Evolutionary conservation across 75 land plant genomes (phyloP).

Genomic region (Ceratopteris richardii): DNA sequence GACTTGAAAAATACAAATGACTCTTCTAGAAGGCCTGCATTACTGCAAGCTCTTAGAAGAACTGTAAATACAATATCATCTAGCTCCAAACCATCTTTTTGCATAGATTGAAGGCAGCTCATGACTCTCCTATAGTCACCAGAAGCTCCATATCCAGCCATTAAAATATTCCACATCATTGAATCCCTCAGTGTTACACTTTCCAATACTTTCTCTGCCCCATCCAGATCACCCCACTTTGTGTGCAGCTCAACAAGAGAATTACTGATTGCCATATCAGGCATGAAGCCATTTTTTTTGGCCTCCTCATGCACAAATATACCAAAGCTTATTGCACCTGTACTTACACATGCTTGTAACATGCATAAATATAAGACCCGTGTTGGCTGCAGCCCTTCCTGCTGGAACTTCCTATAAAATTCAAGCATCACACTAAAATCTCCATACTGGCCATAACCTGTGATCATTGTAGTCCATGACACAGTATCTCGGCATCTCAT

Average conservation of each 20-base stretch:
- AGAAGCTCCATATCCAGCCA: not conserved
- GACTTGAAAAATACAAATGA: not conserved
- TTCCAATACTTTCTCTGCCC: not conserved
- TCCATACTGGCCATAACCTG: conserved; percentile 16
- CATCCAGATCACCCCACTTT: not conserved
- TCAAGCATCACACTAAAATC: conserved; percentile 2
- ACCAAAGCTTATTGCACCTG: not conserved
- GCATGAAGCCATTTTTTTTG: not conserved
- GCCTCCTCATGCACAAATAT: not conserved
- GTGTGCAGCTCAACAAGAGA: not conserved
- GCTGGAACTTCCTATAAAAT: conserved; percentile 6
- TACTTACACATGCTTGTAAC: not conserved
- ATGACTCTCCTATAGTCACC: not conserved
- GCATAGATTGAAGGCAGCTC: not conserved
- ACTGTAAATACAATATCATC: not conserved
- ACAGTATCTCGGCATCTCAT: conserved; percentile 1
- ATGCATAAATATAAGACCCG: not conserved
- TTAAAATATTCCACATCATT: not conserved
- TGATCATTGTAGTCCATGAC: conserved; percentile 24
- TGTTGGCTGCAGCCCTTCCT: not conserved
- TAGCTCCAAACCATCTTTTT: conserved; percentile 1
- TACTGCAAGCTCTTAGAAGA: not conserved
- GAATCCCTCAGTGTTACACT: not conserved
- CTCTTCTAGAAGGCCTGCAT: not conserved
- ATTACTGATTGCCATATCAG: not conserved